Evolutionary conservation across 805 yeast genomes (phyloP), one percentile per base, ranked within the genome.

Genomic region (Ogataea chonburiensis): DNA sequence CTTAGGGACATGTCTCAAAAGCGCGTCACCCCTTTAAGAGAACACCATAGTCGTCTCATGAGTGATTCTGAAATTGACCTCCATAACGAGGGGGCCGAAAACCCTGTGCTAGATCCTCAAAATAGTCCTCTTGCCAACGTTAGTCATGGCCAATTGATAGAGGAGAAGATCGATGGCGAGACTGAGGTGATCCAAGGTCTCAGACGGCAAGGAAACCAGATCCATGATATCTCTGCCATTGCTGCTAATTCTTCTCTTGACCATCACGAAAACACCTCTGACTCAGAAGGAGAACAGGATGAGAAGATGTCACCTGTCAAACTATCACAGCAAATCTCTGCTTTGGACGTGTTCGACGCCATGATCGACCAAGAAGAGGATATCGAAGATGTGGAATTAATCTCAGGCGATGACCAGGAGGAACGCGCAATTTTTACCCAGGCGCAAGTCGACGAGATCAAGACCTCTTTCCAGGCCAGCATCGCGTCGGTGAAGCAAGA

Each of bases 121-220:
- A 51, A 56, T 20, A 56, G 61, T 28, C 64, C 64, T 2, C 41
- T 59, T 30, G 63, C 61, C 2, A 55, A 56, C 30, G 54, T 58
- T 14, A 56, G 61, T 34, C 54, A 51, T 15, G 55, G 57, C 5
- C 42, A 42, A 12, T 33, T 52, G n/a, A 13, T 47, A 2, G 56
- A 46, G 24, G 55, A 53, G 24, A 38, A 42, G 31, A 53, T 47
- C 9, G 55, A 50, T 17, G 58, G 52, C 7, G 58, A 55, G 32
- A 49, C 55, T 10, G 59, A 50, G 35, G 51, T 52, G 21, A 43
- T 52, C 23, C 42, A 37, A 18, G 52, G 54, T 6, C 41, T 50
- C 17, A 31, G 37, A 5, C 37, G 35, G 9, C 17, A 30, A 8
- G 43, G 38, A 21, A 34, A 37, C 15, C 28, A 29, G 8, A 46